Evolutionary conservation across 2,329 filamentous ascomycete genomes (phyloP).

Genomic region (Xylariales sp.): DNA sequence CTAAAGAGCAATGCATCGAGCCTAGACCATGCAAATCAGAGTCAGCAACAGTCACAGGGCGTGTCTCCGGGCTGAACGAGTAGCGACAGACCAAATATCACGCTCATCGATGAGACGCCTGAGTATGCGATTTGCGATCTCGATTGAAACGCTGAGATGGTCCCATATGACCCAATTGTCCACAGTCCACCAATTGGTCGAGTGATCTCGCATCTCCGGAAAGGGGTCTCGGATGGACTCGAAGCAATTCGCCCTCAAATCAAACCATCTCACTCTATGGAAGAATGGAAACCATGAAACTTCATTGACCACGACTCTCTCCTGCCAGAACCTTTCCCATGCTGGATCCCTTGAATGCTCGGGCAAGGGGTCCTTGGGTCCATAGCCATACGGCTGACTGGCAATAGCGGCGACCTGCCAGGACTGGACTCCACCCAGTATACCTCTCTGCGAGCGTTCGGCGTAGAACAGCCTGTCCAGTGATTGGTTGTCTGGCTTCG

Average conservation of each 20-base stretch:
- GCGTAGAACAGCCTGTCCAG: conserved; percentile 7
- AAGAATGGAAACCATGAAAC: conserved; percentile 2
- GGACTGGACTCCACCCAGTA: neutral
- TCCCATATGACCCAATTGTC: conserved; percentile 10
- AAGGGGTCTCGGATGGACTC: conserved; percentile 1
- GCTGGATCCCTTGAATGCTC: neutral
- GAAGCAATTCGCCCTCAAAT: conserved; percentile 1
- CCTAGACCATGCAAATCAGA: neutral
- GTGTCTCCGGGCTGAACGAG: too few species aligned
- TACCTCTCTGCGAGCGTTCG: conserved; percentile 2
- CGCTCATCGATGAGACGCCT: neutral
- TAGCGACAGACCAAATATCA: conserved; percentile 1
- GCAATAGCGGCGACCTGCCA: conserved; percentile 6
- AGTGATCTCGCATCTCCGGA: neutral
- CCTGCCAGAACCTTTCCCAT: neutral
- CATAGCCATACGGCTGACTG: neutral
- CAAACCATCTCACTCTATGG: conserved; percentile 5
- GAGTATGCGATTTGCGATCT: conserved; percentile 7
- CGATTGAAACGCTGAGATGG: conserved; percentile 1
- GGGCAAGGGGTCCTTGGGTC: neutral
- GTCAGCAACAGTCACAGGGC: too few species aligned
- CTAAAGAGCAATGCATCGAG: conserved; percentile 2
- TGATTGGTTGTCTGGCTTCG: neutral
- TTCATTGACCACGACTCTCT: conserved; percentile 1
- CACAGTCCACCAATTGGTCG: conserved; percentile 9